Conservation (phyloP, 2,329 filamentous ascomycete species). For the Fusarium succisae region DNA sequence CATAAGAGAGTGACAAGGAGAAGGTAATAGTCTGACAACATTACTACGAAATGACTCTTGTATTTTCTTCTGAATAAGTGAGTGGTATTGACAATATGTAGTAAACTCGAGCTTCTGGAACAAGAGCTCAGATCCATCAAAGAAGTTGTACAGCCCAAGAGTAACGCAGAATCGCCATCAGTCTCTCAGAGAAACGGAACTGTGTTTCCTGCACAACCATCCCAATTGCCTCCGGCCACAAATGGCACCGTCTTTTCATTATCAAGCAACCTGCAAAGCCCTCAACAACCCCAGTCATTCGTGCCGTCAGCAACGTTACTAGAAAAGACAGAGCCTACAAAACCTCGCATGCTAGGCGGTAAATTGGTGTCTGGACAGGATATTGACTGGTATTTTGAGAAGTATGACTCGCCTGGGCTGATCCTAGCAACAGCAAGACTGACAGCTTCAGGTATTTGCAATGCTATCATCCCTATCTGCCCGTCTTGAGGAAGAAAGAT, state of each 20-base stretch:
- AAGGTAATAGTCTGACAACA: conserved; percentile 47
- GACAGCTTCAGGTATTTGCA: conserved; percentile 57
- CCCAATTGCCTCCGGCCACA: conserved; percentile 8
- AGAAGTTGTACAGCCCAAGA: conserved; percentile 55
- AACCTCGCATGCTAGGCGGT: conserved; percentile 57
- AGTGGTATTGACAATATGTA: conserved; percentile 38
- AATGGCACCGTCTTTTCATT: conserved; percentile 4
- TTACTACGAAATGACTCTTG: not conserved
- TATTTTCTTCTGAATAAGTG: conserved; percentile 1
- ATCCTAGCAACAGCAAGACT: not conserved
- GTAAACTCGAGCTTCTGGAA: conserved; percentile 65
- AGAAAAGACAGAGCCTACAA: conserved; percentile 42
- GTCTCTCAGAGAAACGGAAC: conserved; percentile 42
- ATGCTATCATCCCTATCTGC: conserved; percentile 62
- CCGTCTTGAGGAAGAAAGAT: conserved; percentile 59
- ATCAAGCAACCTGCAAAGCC: conserved; percentile 11
- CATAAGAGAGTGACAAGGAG: conserved; percentile 58
- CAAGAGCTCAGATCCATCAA: conserved; percentile 65
- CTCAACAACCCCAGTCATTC: conserved; percentile 4
- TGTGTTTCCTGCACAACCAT: conserved; percentile 33
- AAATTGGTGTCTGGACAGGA: conserved; percentile 62
- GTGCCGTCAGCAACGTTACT: conserved; percentile 1
- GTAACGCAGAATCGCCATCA: conserved; percentile 36
- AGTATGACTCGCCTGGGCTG: conserved; percentile 43
- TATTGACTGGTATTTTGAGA: conserved; percentile 65